These are phyloP conservation scores for Epichloe baconii DNA, from an alignment of 2,329 filamentous ascomycete species.

Conservation along the genomic window DNA sequence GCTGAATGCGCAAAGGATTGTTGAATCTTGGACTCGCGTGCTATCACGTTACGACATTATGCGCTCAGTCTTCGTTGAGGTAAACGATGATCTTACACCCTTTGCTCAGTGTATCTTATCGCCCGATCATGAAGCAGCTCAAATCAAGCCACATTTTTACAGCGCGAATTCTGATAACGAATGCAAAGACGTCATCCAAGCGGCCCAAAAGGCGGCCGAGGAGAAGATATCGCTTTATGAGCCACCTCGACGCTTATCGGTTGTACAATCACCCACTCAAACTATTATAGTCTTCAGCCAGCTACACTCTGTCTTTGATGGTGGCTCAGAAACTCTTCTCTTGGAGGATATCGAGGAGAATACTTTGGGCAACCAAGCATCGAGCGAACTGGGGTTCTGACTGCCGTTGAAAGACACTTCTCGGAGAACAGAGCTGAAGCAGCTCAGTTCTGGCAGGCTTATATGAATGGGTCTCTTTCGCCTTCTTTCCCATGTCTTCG, in stretches of 20 bases:
- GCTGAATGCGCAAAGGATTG: neutral
- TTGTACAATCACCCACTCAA: conserved; percentile 1
- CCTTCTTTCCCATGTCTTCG: conserved; percentile 1
- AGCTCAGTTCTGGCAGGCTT: conserved; percentile 4
- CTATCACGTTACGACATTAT: neutral
- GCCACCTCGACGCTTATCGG: neutral
- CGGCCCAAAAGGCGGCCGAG: conserved; percentile 6
- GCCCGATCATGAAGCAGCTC: conserved; percentile 4
- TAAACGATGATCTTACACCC: conserved; percentile 19
- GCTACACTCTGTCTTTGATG: conserved; percentile 25
- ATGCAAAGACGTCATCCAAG: conserved; percentile 6
- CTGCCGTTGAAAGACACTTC: conserved; percentile 8
- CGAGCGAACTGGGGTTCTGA: conserved; percentile 6
- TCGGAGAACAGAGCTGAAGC: conserved; percentile 7
- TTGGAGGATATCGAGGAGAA: conserved; percentile 16
- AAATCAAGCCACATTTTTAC: neutral
- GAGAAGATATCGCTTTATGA: neutral
- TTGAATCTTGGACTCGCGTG: neutral
- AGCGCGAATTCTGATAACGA: conserved; percentile 1
- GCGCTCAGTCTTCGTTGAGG: neutral
- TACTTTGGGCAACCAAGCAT: conserved; percentile 7
- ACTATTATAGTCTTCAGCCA: conserved; percentile 18
- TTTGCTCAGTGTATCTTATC: conserved; percentile 21
- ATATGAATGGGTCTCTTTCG: conserved; percentile 11
- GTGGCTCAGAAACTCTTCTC: conserved; percentile 21